Evolutionary conservation across 2,329 filamentous ascomycete genomes (phyloP).

Genomic region (Seiridium cupressi): DNA sequence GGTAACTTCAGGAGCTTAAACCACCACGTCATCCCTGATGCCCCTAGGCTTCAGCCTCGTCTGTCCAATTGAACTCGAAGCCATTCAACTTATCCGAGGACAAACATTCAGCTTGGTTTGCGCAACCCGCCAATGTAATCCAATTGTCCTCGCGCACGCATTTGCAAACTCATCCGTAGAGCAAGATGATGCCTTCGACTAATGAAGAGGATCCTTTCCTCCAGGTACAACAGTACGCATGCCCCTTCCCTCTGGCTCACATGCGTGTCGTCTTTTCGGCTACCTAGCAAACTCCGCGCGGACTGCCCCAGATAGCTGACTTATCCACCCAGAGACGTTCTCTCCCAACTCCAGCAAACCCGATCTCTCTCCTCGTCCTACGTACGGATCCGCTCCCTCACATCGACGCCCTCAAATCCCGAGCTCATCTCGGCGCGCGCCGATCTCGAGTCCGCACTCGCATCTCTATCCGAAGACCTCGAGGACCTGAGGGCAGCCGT

Average conservation of each 20-base stretch:
- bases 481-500: conserved; percentile 86
- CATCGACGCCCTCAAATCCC: conserved; percentile 59
- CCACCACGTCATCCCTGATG: conserved; percentile 1
- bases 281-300: conserved; percentile 7
- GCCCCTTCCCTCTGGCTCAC: not conserved
- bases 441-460: conserved; percentile 66
- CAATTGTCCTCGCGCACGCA: not conserved
- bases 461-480: conserved; percentile 76
- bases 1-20: not conserved
- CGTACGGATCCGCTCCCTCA: conserved; percentile 77
- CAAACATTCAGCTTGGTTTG: not conserved
- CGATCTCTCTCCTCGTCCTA: conserved; percentile 92
- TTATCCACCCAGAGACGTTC: conserved; percentile 70
- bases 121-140: not conserved
- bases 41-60: not conserved
- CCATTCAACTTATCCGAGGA: too few species aligned
- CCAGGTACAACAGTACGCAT: conserved; percentile 65
- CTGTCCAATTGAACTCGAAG: not conserved
- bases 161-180: not conserved
- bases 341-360: conserved; percentile 75
- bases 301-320: not conserved
- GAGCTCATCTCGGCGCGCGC: conserved; percentile 78
- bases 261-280: not conserved
- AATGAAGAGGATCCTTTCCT: conserved; percentile 70
- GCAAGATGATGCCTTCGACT: conserved; percentile 64